Base-by-base conservation (phyloP, 2,329 filamentous ascomycete genomes). In the Chrysoporthe cubensis region DNA sequence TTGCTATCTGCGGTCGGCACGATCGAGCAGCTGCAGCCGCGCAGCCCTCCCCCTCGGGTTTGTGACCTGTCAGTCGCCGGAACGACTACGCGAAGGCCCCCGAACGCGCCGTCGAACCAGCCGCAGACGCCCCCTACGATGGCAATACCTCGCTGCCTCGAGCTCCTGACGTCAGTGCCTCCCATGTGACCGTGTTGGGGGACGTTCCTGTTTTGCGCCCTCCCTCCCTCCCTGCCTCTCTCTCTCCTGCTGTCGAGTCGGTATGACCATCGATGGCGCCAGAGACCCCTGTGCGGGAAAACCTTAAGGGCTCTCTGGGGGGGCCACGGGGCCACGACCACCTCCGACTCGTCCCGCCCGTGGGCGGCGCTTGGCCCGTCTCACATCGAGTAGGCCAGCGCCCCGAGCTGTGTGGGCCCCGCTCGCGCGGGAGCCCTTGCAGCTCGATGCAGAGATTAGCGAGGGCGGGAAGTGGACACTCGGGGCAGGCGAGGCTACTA, bases 381-480 rank as follows among this genome's bases (percentile, higher is more conserved):
- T 4, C 21, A 54, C 21, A 18, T 16, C 14, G 18, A 18, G 16
- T 11, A 52, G 26, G 26, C 26, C 26, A 26, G 26, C 26, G 26
- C 26, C 26, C 26, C 26, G 26, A 26, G 26, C 26, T 26, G 26
- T 26, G 26, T 54, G 50, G 50, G 32, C 32, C 50, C 50, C 26
- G 9, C 48, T 3, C 21, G 26, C 13, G 50, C 50, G 50, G 50
- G 50, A 50, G 58, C 60, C 64, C 64, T 61, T 66, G 64, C 67
- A 66, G 67, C 56, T 48, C 58, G 54, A 56, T 57, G 32, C 64
- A 60, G 37, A 69, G 67, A 69, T 69, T 69, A 66, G 67, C 67
- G 67, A 69, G 64, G 64, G 61, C 67, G 57, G 21, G 13, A 61
- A 60, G 54, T 57, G 50, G 62, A 50, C 21, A 61, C 40, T 32